Evolutionary conservation across 345 rosid genomes (phyloP).

Genomic region (Microthlaspi erraticum): DNA sequence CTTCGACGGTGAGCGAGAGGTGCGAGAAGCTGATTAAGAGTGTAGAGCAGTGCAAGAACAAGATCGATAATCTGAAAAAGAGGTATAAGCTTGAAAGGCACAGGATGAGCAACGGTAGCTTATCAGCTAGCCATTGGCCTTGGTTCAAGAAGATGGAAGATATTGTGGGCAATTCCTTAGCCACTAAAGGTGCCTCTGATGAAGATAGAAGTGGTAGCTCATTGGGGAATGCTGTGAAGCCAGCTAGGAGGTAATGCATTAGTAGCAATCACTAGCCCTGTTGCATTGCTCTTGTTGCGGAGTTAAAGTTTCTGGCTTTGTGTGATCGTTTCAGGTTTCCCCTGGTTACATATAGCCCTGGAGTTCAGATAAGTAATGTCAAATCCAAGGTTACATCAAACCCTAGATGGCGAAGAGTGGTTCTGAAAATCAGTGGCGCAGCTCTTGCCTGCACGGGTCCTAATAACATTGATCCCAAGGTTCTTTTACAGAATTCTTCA

Average conservation of each 20-base stretch:
- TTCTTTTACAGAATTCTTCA: slow-evolving; percentile 29
- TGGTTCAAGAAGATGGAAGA: slow-evolving; percentile 90
- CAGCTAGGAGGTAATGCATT: slow-evolving; percentile 59
- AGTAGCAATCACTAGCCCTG: slow-evolving; percentile 6
- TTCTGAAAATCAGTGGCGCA: slow-evolving; percentile 86
- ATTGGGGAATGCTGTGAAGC: slow-evolving; percentile 52
- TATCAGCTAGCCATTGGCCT: slow-evolving; percentile 77
- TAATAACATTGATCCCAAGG: slow-evolving; percentile 85
- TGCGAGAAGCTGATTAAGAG: slow-evolving; percentile 68
- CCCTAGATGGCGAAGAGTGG: slow-evolving; percentile 89
- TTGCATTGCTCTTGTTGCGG: not conserved
- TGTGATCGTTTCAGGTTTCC: slow-evolving; percentile 52
- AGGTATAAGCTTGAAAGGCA: slow-evolving; percentile 87
- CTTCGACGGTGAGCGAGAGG: slow-evolving; percentile 72
- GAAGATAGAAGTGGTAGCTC: slow-evolving; percentile 60
- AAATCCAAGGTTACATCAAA: slow-evolving; percentile 58
- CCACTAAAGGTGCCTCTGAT: slow-evolving; percentile 50
- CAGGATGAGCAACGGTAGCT: slow-evolving; percentile 63
- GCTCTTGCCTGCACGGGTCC: slow-evolving; percentile 79
- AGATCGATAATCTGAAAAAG: slow-evolving; percentile 90
- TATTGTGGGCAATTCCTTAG: slow-evolving; percentile 66
- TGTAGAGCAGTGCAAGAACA: slow-evolving; percentile 91
- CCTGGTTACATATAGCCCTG: slow-evolving; percentile 52
- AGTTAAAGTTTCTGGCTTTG: slow-evolving; percentile 2
- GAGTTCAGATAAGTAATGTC: slow-evolving; percentile 49